These are phyloP conservation scores for Suhomyces sp. DNA, from an alignment of 805 yeast species.

Conservation along the genomic window DNA sequence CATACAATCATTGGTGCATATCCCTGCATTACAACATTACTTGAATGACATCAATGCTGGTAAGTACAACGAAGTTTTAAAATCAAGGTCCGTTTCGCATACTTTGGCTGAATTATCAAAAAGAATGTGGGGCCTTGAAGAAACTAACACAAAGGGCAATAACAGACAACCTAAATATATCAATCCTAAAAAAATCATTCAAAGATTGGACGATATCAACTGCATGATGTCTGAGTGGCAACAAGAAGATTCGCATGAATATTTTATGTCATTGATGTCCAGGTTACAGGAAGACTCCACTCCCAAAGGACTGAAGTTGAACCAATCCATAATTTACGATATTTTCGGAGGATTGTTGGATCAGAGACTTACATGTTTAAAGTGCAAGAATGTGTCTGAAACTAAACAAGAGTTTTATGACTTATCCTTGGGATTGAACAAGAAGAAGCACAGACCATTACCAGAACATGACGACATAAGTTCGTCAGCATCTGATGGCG, in stretches of 20 bases:
- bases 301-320: slow-evolving; percentile 84
- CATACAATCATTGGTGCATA: slow-evolving; percentile 83
- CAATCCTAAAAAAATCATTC: slow-evolving; percentile 74
- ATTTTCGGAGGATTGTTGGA: slow-evolving; percentile 89
- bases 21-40: slow-evolving; percentile 88
- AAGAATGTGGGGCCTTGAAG: slow-evolving; percentile 66
- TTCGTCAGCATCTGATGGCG: neutral
- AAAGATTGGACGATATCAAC: slow-evolving; percentile 76
- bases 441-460: slow-evolving; percentile 22
- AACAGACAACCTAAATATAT: slow-evolving; percentile 45
- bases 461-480: slow-evolving; percentile 7
- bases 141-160: slow-evolving; percentile 22
- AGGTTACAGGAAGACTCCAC: slow-evolving; percentile 89
- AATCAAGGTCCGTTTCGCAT: slow-evolving; percentile 59
- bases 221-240: slow-evolving; percentile 98
- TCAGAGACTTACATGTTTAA: slow-evolving; percentile 81
- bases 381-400: slow-evolving; percentile 77
- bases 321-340: slow-evolving; percentile 80
- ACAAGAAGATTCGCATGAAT: slow-evolving; percentile 97
- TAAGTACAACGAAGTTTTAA: slow-evolving; percentile 46
- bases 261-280: slow-evolving; percentile 87
- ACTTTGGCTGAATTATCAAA: slow-evolving; percentile 66
- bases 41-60: slow-evolving; percentile 62
- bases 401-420: slow-evolving; percentile 95
- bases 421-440: slow-evolving; percentile 74